Evolutionary conservation across 306 rosid genomes (phyloP), one percentile per base, ranked within the genome.

Genomic region (Carpinus fangiana): DNA sequence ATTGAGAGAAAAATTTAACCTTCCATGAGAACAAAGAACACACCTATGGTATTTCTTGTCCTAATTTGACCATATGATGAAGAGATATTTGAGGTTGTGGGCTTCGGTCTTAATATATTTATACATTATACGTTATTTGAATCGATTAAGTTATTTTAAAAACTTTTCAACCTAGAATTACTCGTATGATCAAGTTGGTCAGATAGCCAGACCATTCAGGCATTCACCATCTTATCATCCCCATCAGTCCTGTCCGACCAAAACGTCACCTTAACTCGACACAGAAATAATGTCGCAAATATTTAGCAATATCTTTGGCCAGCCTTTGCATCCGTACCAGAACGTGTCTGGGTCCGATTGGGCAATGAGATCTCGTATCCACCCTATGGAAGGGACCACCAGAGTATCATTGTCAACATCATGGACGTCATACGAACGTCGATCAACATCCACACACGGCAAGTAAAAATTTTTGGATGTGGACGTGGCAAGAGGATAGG

Each of bases 191-290:
- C n/a, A n/a, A n/a, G n/a, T n/a, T n/a, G n/a, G n/a, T n/a, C n/a
- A n/a, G n/a, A n/a, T n/a, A n/a, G n/a, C 74, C 86, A 76, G 84
- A 76, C 80, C 81, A 75, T 61, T n/a, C n/a, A n/a, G n/a, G n/a
- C n/a, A n/a, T n/a, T 82, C 78, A 81, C 78, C 36, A 70, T 78
- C 78, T 67, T 34, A 8, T 41, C 72, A 17, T 54, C 82, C 38
- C 82, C 45, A 59, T 84, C 81, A 70, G 78, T 86, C 89, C 45
- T 80, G 77, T 85, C 83, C 69, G 86, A 78, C 70, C 86, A 82
- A 61, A 85, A 83, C 83, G 84, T 86, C 89, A 85, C 90, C 92
- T 90, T 84, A 85, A 73, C 75, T 86, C 61, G 86, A 82, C 87
- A 81, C 59, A 53, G 31, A 65, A 87, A 72, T 83, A 23, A 83